A percentile compares a stretch with the other conserved stretches of the same genome.
Conservation (phyloP, 2,329 filamentous ascomycete genomes). For the Colletotrichum australisinense region DNA sequence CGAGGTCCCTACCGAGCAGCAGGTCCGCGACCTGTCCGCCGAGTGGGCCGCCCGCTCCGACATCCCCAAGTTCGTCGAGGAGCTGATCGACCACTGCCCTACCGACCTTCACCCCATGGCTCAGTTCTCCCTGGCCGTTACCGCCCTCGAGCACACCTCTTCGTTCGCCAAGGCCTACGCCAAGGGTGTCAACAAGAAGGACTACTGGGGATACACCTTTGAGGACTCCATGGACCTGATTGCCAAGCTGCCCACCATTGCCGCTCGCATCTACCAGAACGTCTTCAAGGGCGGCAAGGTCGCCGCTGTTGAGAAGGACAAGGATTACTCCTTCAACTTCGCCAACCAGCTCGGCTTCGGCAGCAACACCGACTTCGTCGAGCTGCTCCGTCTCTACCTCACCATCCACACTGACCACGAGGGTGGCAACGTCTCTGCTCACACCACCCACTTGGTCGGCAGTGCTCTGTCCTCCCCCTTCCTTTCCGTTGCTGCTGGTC, state of each 20-base stretch:
- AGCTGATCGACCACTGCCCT: slow-evolving; percentile 99
- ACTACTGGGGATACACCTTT: slow-evolving; percentile 99
- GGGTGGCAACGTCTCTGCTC: slow-evolving; percentile 97
- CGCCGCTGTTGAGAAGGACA: slow-evolving; percentile 93
- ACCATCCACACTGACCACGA: slow-evolving; percentile 99
- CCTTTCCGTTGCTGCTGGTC: slow-evolving; percentile 94
- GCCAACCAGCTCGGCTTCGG: slow-evolving; percentile 99
- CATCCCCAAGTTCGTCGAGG: slow-evolving; percentile 97
- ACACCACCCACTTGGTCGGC: slow-evolving; percentile 98
- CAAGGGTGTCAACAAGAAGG: slow-evolving; percentile 99
- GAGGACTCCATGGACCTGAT: slow-evolving; percentile 99
- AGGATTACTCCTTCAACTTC: slow-evolving; percentile 99
- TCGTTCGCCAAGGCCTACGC: slow-evolving; percentile 98
- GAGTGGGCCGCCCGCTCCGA: slow-evolving; percentile 99
- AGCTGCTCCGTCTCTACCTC: slow-evolving; percentile 98
- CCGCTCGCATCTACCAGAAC: slow-evolving; percentile 99
- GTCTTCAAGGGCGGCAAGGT: slow-evolving; percentile 99
- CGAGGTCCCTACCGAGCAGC: slow-evolving; percentile 97
- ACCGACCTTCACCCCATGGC: slow-evolving; percentile 99
- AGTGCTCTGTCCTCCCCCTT: slow-evolving; percentile 96
- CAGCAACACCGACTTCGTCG: slow-evolving; percentile 94
- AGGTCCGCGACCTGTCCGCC: slow-evolving; percentile 96
- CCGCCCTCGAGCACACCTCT: slow-evolving; percentile 97
- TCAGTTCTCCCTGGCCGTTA: slow-evolving; percentile 98
- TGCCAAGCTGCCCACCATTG: slow-evolving; percentile 98